Evolutionary conservation across 352 stramenopile species (phyloP), one percentile per base, ranked within the genome.

Genomic region (Peronospora farinosa): DNA sequence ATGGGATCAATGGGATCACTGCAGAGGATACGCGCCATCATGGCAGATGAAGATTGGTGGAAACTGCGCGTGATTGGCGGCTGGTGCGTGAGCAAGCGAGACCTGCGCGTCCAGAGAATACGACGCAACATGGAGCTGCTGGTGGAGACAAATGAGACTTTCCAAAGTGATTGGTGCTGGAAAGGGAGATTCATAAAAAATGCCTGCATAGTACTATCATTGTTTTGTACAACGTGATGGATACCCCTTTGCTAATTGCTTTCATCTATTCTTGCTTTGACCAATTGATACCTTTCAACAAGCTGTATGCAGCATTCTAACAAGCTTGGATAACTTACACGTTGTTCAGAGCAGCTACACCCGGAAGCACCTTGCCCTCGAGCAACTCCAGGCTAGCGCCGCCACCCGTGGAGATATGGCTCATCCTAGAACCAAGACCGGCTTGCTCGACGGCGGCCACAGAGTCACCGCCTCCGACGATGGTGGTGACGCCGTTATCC

Each of bases 311-410:
- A 32, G 28, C n/a, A 32, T 32, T 32, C 28, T 4, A 32, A 15
- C 31, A 37, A 37, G 31, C 11, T 37, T 16, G 31, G 11, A 15
- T 11, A 37, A 16, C 31, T 47, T 36, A 76, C 33, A 63, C 68
- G 51, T 79, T 57, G 37, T 63, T 79, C 43, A 99, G 77, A 53
- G 96, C 95, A 40, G 94, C 92, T 38, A 99, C 96, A 54, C 97
- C 97, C 7, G 97, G 97, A 10, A 99, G 84, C 25, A 88, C 81
- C 73, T 99, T 98, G 49, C 97, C 97, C 63, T 99, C 97, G 17
- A 99, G 73, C 40, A 99, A 82, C 77, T 99, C 97, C 49, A 99
- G 78, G 35, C 89, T 97, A 25, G 97, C 97, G 72, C 97, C 97
- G 49, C 97, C 97, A 54, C 97, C 97, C 8, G 97, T 99, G 11